These are phyloP conservation scores for Plasmodium vivax DNA, from an alignment of 169 alveolate species.

Conservation along the genomic window DNA sequence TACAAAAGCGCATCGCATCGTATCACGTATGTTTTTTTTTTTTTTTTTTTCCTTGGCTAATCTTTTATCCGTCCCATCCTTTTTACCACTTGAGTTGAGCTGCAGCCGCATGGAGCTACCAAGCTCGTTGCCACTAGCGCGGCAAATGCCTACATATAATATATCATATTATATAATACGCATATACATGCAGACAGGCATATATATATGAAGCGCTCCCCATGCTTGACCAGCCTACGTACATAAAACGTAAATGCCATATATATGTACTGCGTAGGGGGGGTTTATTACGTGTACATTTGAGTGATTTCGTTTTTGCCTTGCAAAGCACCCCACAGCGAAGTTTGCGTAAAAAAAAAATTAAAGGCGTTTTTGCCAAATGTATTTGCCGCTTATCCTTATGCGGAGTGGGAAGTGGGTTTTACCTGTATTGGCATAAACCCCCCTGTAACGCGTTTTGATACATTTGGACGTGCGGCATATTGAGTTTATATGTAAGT, in stretches of 20 bases:
- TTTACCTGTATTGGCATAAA: background rate
- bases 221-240: background rate
- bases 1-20: background rate
- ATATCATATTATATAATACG: background rate
- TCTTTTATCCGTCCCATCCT: background rate
- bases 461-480: background rate
- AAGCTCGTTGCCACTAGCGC: background rate
- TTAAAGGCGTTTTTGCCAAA: background rate
- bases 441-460: background rate
- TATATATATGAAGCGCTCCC: background rate
- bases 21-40: background rate
- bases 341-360: background rate
- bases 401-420: background rate
- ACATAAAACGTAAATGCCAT: background rate
- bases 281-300: background rate
- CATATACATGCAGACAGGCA: background rate
- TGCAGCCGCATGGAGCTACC: background rate
- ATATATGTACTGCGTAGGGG: background rate
- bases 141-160: background rate
- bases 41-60: background rate
- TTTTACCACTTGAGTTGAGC: background rate
- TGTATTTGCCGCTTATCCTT: background rate
- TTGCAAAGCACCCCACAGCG: background rate
- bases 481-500: background rate
- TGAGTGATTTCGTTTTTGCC: background rate